A percentile compares a stretch with the other conserved stretches of the same genome.
phyloP scores from a whole-genome alignment of 192 early-diverging fungal species.

The Rhizoclosmatium globosum region DNA sequence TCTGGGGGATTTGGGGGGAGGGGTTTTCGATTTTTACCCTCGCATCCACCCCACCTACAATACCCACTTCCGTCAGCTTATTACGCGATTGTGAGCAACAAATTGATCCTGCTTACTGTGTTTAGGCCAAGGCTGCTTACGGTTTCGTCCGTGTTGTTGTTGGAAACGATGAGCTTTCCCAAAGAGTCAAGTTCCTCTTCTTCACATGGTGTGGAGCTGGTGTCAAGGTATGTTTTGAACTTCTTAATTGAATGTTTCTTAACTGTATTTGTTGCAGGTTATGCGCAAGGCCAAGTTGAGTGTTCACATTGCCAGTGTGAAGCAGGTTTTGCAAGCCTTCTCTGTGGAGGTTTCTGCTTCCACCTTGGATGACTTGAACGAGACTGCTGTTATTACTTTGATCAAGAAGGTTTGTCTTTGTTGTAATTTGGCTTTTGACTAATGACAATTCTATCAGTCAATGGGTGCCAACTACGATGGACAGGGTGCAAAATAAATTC shows the following conservation, averaged over 20 bases:
- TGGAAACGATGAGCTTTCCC: conserved; percentile 65
- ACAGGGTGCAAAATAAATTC: conserved; percentile 10
- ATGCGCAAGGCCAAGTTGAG: conserved; percentile 84
- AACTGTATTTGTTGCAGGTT: conserved; percentile 44
- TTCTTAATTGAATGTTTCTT: conserved; percentile 13
- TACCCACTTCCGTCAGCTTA: background rate
- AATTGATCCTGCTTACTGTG: background rate
- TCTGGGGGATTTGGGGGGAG: too few relatives aligned
- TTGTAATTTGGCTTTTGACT: conserved; percentile 3
- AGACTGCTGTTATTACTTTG: conserved; percentile 63
- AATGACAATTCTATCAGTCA: background rate
- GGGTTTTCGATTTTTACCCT: background rate
- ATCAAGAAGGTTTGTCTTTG: conserved; percentile 65
- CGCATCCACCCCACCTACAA: background rate
- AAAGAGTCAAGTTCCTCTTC: conserved; percentile 55
- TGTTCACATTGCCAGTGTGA: conserved; percentile 82
- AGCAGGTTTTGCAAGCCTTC: conserved; percentile 70
- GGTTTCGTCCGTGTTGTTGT: conserved; percentile 77
- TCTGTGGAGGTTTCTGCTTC: conserved; percentile 78
- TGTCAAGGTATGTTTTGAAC: conserved; percentile 40
- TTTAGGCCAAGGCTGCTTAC: conserved; percentile 73
- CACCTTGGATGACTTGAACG: conserved; percentile 67
- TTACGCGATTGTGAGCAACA: background rate
- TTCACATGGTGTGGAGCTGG: conserved; percentile 48
- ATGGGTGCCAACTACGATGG: conserved; percentile 58